Conservation (phyloP, 306 rosid species). For the Vachellia collinsii region DNA sequence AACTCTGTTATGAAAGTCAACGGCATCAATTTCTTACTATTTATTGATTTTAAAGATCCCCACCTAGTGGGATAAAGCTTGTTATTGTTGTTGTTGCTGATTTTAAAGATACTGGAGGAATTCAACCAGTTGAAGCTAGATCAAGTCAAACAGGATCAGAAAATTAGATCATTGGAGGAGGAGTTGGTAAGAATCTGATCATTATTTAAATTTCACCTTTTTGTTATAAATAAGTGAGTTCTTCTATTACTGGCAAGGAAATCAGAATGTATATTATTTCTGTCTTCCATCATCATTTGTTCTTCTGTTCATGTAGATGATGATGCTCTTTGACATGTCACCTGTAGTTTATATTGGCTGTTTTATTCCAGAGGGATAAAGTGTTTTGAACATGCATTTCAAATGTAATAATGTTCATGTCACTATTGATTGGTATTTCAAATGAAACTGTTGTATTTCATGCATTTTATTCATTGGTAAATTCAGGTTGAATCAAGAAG, state of each 20-base stretch:
- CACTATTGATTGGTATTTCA: not conserved
- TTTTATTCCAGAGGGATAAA: not conserved
- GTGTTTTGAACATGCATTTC: not conserved
- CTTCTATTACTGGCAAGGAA: not conserved
- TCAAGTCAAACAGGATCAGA: constrained; percentile 39
- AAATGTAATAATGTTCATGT: not conserved
- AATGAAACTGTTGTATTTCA: not conserved
- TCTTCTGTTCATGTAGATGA: not conserved
- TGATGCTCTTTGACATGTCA: not conserved
- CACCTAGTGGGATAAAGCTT: not conserved
- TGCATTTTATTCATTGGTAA: constrained; percentile 15
- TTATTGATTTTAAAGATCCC: not conserved
- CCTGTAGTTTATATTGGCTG: not conserved
- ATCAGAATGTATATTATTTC: not conserved
- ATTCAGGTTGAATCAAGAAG: constrained; percentile 48
- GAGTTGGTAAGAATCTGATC: constrained; percentile 46
- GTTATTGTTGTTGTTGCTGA: not conserved
- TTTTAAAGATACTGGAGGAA: constrained; percentile 42
- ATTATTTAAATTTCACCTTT: not conserved
- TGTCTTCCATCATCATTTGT: not conserved
- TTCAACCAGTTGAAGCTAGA: constrained; percentile 42
- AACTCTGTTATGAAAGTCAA: not conserved
- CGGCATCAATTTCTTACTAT: not conserved
- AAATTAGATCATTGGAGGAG: constrained; percentile 48
- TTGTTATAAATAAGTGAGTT: not conserved